Evolutionary conservation across 2,329 filamentous ascomycete species (phyloP).

Genomic region (Didymella segeticola): DNA sequence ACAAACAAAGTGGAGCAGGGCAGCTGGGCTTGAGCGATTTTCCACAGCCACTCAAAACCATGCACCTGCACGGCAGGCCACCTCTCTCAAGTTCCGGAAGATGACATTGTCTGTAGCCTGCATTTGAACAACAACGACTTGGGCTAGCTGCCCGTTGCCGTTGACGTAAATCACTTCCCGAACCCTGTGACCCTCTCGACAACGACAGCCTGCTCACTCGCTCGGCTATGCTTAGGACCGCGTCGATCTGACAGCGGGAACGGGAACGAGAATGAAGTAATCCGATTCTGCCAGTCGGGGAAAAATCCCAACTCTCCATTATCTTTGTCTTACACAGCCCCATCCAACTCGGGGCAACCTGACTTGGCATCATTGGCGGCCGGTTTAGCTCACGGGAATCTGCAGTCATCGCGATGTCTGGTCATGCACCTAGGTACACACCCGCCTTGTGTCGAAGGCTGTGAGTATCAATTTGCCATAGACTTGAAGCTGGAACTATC

Average conservation of each 20-base stretch:
- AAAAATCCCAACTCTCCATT: conserved; percentile 7
- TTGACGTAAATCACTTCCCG: conserved; percentile 8
- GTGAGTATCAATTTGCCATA: background rate
- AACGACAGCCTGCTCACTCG: background rate
- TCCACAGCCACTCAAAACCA: conserved; percentile 8
- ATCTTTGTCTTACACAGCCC: conserved; percentile 11
- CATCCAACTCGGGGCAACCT: background rate
- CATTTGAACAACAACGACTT: background rate
- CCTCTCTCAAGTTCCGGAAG: background rate
- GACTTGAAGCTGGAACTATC: background rate
- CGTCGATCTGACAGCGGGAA: conserved; percentile 12
- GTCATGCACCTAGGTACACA: background rate
- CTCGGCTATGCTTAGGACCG: background rate
- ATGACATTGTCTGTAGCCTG: background rate
- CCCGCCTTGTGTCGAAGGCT: background rate
- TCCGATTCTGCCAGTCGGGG: background rate
- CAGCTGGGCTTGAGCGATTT: conserved; percentile 15
- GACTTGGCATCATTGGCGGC: conserved; percentile 5
- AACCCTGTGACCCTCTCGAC: background rate
- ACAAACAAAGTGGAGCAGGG: conserved; percentile 6
- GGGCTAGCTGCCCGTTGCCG: background rate
- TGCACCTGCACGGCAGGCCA: background rate
- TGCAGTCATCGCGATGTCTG: background rate
- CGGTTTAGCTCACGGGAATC: background rate
- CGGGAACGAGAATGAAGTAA: conserved; percentile 1